Evolutionary conservation across 2,329 filamentous ascomycete species (phyloP), one percentile per base, ranked within the genome.

Genomic region (Amesomyces nigricolor): DNA sequence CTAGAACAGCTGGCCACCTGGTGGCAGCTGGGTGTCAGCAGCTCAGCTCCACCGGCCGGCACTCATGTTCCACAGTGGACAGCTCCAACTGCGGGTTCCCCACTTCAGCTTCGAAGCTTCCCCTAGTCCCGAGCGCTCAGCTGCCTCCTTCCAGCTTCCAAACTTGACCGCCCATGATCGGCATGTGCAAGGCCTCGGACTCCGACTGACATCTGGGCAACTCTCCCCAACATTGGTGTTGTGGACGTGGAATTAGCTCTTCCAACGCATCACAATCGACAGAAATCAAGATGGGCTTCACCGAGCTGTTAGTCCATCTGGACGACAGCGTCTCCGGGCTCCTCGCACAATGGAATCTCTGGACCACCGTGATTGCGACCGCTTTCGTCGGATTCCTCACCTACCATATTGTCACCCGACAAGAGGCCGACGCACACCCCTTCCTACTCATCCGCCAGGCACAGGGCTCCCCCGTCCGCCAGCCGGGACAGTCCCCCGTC

Each of bases 371-470:
- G 42, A 78, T 99, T 61, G 78, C 83, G 45, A 80, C 86, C 22
- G 67, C 81, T 58, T 76, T 96, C 43, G 74, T 86, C 58, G 75
- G 79, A 53, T 80, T 91, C 65, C 71, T 92, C 54, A 78, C 85
- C 55, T 91, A 89, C 71, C 81, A 85, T 44, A 73, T 95, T 61
- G 75, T 88, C 65, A 83, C 83, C 58, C 80, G 82, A 49, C 81
- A 83, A 58, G 92, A 96, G 51, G 88, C 94, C 5, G 94, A 99
- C 74, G 87, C 88, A 5, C 94, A 97, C 71, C 92, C 94, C 35
- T 85, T 96, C 71, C 81, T 97, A 47, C 85, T 99, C 29, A 88
- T 89, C 53, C 83, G 92, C 52, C 94, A 97, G 76, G 83, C 90
- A 2, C 79, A 85, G 61, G 80, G 87, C 49, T 88, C 89, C 8